phyloP scores from a whole-genome alignment of 1,139 yeast species.

The Candida sanyaensis region DNA sequence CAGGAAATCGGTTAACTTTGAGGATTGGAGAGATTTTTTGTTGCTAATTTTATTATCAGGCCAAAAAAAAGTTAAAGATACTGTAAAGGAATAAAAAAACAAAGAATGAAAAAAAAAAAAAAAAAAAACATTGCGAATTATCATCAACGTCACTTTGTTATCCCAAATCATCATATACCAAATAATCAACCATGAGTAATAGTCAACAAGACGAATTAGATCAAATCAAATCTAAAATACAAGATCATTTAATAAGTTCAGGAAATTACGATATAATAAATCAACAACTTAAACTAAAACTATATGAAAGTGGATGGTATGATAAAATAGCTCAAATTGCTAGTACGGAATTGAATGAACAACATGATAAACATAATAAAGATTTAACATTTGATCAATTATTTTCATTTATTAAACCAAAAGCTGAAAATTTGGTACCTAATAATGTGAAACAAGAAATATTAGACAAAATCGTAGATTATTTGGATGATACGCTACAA shows the following conservation, averaged over 20 bases:
- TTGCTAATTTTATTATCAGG: no score
- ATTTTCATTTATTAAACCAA: conserved; percentile 56
- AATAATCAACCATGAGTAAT: neutral
- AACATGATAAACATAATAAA: conserved; percentile 33
- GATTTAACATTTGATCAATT: conserved; percentile 46
- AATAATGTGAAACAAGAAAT: conserved; percentile 61
- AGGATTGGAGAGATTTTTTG: no score
- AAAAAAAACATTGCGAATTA: neutral
- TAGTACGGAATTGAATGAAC: conserved; percentile 29
- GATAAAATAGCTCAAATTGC: conserved; percentile 71
- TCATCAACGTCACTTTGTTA: no score
- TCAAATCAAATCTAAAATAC: conserved; percentile 62
- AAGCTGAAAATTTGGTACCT: conserved; percentile 72
- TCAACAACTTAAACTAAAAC: conserved; percentile 58
- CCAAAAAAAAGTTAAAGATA: no score
- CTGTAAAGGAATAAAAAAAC: no score
- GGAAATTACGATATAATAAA: conserved; percentile 80
- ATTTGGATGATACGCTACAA: conserved; percentile 56
- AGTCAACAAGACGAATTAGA: conserved; percentile 45
- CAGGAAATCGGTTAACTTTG: no score
- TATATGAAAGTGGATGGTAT: conserved; percentile 84
- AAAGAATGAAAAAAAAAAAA: conserved; percentile 1
- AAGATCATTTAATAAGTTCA: conserved; percentile 67
- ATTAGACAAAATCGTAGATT: conserved; percentile 56
- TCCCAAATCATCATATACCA: neutral